These are phyloP conservation scores for Vigna angularis DNA, from an alignment of 306 rosid genomes.

Conservation along the genomic window DNA sequence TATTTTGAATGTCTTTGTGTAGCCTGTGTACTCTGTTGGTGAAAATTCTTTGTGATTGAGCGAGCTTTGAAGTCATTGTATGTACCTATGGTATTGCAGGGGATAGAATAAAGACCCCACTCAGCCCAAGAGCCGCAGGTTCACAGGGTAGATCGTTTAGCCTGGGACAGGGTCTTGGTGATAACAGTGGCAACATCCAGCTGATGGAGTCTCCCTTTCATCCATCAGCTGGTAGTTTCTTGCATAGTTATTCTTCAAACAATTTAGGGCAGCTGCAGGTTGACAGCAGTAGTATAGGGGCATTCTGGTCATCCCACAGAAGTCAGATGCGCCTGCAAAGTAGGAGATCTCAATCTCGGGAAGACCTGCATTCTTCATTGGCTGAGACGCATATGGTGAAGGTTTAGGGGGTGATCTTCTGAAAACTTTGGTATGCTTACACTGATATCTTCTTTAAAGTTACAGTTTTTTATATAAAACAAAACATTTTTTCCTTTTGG, in stretches of 20 bases:
- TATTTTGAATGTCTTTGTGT: constrained; percentile 12
- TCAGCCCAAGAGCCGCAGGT: constrained; percentile 81
- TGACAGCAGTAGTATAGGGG: constrained; percentile 64
- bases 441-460: constrained; percentile 46
- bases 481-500: constrained; percentile 31
- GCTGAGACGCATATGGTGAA: constrained; percentile 79
- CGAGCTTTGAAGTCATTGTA: constrained; percentile 30
- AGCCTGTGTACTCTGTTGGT: constrained; percentile 19
- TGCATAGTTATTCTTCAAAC: constrained; percentile 86
- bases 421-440: constrained; percentile 57
- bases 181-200: constrained; percentile 68
- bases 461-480: constrained; percentile 28
- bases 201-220: constrained; percentile 71
- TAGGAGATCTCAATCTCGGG: constrained; percentile 97
- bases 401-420: constrained; percentile 57
- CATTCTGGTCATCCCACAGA: constrained; percentile 89
- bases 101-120: constrained; percentile 85
- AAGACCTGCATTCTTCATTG: constrained; percentile 81
- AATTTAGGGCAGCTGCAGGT: constrained; percentile 88
- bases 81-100: constrained; percentile 57
- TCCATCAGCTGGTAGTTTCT: constrained; percentile 73
- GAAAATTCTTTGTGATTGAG: constrained; percentile 22
- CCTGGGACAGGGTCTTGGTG: constrained; percentile 59
- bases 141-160: constrained; percentile 73
- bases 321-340: constrained; percentile 95